Evolutionary conservation across 345 rosid species (phyloP), one percentile per base, ranked within the genome.

Genomic region (Citrus reticulata): DNA sequence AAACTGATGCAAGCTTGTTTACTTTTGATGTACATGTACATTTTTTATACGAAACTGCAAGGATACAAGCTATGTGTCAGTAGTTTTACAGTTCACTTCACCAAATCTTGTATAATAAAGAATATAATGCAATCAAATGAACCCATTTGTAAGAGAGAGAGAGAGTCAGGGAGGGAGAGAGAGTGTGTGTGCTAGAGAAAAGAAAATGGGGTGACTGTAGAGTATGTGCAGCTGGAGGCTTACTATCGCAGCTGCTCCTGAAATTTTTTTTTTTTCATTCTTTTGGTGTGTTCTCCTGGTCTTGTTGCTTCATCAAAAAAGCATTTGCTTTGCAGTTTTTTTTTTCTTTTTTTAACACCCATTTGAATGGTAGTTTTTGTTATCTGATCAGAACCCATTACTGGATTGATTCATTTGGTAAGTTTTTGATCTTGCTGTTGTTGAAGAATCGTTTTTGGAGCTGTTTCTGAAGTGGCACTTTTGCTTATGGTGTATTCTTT

Each of bases 161-260:
- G 69, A 27, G 49, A 11, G 64, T 32, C 34, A 32, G 77, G 61
- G 74, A 24, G 60, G 7, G 72, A 11, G 69, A 27, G 49, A 9
- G 59, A 20, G 73, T 51, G 51, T 70, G 76, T 60, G 64, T 34
- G 81, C 37, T 76, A 46, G 70, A 62, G 75, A 67, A 3, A 81
- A 78, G 85, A 82, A 79, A 77, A 88, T 81, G 93, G 86, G 91
- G 84, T 92, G 89, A 89, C 78, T 63, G 58, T 30, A 75, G 78
- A 79, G 29, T 65, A 77, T 72, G 34, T 80, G 90, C 89, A 68
- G 92, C 87, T 90, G 88, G 83, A 81, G 76, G 75, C 75, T 78
- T 25, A 55, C 72, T 62, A 54, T 86, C 80, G 74, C 81, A 79
- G 91, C 88, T 81, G 89, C 89, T 83, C 89, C 88, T 87, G 83